Evolutionary conservation across 2,329 filamentous ascomycete genomes (phyloP).

Genomic region (Hypoxylon sp.): DNA sequence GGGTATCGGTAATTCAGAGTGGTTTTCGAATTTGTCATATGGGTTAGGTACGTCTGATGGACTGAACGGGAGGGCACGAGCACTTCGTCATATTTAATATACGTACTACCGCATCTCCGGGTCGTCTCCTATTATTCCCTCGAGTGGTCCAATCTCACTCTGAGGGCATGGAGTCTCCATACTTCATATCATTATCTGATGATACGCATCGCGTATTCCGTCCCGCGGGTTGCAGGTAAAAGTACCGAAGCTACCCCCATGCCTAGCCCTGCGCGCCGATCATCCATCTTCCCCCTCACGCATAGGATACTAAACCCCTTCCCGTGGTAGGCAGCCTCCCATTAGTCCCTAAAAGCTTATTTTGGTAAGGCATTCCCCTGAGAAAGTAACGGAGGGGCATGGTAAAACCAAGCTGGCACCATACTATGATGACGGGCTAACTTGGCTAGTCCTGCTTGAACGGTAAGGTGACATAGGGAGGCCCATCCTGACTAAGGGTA

Average conservation of each 20-base stretch:
- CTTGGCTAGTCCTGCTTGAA: slow-evolving; percentile 23
- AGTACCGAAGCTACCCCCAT: slow-evolving; percentile 34
- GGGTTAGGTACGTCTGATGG: slow-evolving; percentile 20
- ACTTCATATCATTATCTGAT: slow-evolving; percentile 24
- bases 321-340: slow-evolving; percentile 15
- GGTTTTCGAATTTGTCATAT: slow-evolving; percentile 28
- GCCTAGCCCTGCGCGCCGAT: slow-evolving; percentile 20
- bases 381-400: slow-evolving; percentile 11
- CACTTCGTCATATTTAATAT: slow-evolving; percentile 38
- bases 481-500: slow-evolving; percentile 34
- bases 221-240: slow-evolving; percentile 20
- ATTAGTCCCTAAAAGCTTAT: slow-evolving; percentile 19
- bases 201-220: slow-evolving; percentile 30
- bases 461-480: slow-evolving; percentile 30
- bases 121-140: slow-evolving; percentile 22
- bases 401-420: slow-evolving; percentile 18
- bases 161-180: slow-evolving; percentile 15
- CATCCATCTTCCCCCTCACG: slow-evolving; percentile 13
- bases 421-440: slow-evolving; percentile 21
- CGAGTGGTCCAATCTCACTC: slow-evolving; percentile 32
- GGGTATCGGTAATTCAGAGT: slow-evolving; percentile 15
- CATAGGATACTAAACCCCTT: slow-evolving; percentile 17
- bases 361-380: slow-evolving; percentile 16
- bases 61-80: slow-evolving; percentile 13
- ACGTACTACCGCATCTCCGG: slow-evolving; percentile 33